phyloP scores from a whole-genome alignment of 257 asterid species.

The Cordia subcordata region DNA sequence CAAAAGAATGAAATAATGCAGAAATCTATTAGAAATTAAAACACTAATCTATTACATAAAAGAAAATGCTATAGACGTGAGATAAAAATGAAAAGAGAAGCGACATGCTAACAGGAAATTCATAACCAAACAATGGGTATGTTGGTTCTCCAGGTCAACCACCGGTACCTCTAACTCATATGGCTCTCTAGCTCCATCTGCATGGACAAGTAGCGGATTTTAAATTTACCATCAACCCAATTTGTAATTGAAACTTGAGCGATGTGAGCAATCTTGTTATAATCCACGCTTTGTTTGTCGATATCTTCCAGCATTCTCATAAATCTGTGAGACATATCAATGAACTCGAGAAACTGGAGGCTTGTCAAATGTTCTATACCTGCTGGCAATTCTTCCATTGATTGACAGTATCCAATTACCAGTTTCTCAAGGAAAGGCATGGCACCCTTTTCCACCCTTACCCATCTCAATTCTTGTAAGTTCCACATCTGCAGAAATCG shows the following conservation, averaged over 20 bases:
- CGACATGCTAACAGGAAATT: too few relatives aligned
- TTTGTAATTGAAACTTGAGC: background rate
- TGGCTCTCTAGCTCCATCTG: too few relatives aligned
- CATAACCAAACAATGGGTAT: too few relatives aligned
- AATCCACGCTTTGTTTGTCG: too few relatives aligned
- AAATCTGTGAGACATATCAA: background rate
- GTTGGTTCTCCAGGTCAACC: too few relatives aligned
- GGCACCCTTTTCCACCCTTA: slow-evolving; percentile 25
- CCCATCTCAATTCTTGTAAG: slow-evolving; percentile 11
- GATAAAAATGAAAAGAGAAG: too few relatives aligned
- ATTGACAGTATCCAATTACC: background rate
- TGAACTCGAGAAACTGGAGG: background rate
- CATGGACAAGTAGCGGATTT: too few relatives aligned
- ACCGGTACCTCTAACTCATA: too few relatives aligned
- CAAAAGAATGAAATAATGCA: too few relatives aligned
- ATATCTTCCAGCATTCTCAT: background rate
- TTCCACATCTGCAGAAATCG: slow-evolving; percentile 12
- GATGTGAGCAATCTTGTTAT: background rate
- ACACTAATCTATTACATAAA: too few relatives aligned
- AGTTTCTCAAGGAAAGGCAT: slow-evolving; percentile 27
- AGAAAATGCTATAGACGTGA: too few relatives aligned
- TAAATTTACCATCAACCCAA: background rate
- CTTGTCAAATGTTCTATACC: slow-evolving; percentile 9
- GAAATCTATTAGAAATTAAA: too few relatives aligned
- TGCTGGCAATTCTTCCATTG: slow-evolving; percentile 2